Conservation (phyloP, 345 rosid species). For the Eucalyptus guilfoylei region DNA sequence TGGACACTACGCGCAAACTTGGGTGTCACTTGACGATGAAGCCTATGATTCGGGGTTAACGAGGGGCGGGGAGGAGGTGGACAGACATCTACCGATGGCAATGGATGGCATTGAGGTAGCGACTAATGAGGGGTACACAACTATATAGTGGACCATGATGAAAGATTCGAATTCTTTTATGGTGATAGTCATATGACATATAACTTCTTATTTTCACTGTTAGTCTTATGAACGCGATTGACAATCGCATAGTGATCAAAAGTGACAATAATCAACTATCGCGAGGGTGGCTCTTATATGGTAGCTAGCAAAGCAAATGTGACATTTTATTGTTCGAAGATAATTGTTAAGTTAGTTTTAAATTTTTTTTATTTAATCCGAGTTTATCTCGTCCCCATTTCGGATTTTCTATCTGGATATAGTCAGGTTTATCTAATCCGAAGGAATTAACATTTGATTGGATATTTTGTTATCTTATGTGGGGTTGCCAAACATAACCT, state of each 20-base stretch:
- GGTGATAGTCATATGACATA: neutral
- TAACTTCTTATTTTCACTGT: neutral
- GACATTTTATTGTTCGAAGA: neutral
- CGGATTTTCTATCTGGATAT: fast-evolving
- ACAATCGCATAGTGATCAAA: fast-evolving
- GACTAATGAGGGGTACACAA: neutral
- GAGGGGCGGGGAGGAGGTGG: neutral
- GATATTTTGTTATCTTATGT: no score
- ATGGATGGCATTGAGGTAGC: neutral
- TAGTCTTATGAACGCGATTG: fast-evolving
- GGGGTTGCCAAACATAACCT: neutral
- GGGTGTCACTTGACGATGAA: neutral
- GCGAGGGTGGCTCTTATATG: neutral
- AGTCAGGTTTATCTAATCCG: fast-evolving
- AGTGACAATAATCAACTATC: fast-evolving
- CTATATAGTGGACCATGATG: neutral
- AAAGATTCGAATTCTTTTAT: fast-evolving
- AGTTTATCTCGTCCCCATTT: neutral
- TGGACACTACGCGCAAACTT: neutral
- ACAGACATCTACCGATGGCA: fast-evolving
- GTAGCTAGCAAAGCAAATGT: no score
- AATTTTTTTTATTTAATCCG: no score
- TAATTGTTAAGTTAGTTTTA: no score
- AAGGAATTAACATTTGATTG: neutral
- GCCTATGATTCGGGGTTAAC: neutral